Evolutionary conservation across 2,329 filamentous ascomycete species (phyloP), one percentile per base, ranked within the genome.

Genomic region (Alternaria hordeiaustralica): DNA sequence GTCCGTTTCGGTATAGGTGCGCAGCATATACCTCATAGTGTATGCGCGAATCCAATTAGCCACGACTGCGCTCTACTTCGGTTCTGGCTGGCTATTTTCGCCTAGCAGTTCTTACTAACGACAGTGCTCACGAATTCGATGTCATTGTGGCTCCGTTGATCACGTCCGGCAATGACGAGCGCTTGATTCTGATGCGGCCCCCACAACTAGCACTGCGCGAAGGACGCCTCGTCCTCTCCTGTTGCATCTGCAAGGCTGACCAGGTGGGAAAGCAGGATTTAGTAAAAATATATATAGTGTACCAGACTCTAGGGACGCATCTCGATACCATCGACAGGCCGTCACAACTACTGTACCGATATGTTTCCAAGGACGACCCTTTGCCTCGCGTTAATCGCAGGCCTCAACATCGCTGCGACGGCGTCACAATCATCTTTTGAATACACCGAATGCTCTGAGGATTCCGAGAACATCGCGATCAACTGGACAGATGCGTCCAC

Each of bases 51-150:
- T 41, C 33, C 10, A 3, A n/a, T 10, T 10, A 41, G 33, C 33
- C 8, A 41, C 33, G 15, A 1, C 33, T n/a, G 33, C 33, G 33
- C 33, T n/a, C 8, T n/a, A 5, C 8, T 0, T 41, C 4, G 0
- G 2, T 41, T 41, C 33, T n/a, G 0, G 33, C 33, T 41, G 33
- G 15, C 15, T 10, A 41, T n/a, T 41, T 0, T 1, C 33, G 33
- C 33, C 15, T 41, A n/a, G 0, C 33, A n/a, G 8, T 41, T n/a
- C 8, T 0, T 2, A n/a, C 33, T 41, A 2, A 10, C 15, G 3
- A 10, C 3, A n/a, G 33, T 41, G 8, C 15, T 41, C 33, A 41
- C 2, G 2, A 10, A 10, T 41, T 18, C n/a, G 36, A 41, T 41
- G 36, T 0, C n/a, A 41, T 11, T 18, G 0, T 18, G 36, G n/a